phyloP scores from a whole-genome alignment of 305 asterid species.

The Rubia occidens region DNA sequence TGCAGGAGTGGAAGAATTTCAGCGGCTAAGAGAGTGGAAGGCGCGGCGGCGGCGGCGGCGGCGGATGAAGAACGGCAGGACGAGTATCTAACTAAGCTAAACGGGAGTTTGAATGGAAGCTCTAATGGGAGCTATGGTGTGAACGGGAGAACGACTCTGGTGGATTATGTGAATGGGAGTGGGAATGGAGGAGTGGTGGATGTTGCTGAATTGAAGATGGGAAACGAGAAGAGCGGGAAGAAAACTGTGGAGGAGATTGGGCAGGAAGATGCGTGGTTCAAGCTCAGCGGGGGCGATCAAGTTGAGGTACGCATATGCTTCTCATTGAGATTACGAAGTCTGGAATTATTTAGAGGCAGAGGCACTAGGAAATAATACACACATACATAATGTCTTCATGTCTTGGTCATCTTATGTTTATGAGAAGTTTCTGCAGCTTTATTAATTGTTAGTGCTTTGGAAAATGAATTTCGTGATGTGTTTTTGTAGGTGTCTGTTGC shows the following conservation, averaged over 20 bases:
- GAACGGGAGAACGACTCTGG: constrained; percentile 42
- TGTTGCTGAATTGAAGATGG: constrained; percentile 32
- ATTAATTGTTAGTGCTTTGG: constrained; percentile 4
- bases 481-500: constrained; percentile 69
- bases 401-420: background rate
- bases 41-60: constrained; percentile 27
- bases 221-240: constrained; percentile 39
- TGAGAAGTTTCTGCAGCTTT: background rate
- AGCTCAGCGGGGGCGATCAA: constrained; percentile 32
- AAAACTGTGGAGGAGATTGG: constrained; percentile 82
- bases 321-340: background rate
- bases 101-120: constrained; percentile 45
- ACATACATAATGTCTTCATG: background rate
- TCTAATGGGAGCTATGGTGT: constrained; percentile 24
- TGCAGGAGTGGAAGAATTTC: constrained; percentile 25
- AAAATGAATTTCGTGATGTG: background rate
- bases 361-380: background rate
- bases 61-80: constrained; percentile 53
- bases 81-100: constrained; percentile 35
- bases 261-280: constrained; percentile 96
- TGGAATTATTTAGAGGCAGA: background rate
- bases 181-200: constrained; percentile 38
- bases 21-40: constrained; percentile 47
- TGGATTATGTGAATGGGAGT: constrained; percentile 42
- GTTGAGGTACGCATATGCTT: constrained; percentile 46